These are phyloP conservation scores for Lathyrus sativus DNA, from an alignment of 306 rosid genomes.

Conservation along the genomic window DNA sequence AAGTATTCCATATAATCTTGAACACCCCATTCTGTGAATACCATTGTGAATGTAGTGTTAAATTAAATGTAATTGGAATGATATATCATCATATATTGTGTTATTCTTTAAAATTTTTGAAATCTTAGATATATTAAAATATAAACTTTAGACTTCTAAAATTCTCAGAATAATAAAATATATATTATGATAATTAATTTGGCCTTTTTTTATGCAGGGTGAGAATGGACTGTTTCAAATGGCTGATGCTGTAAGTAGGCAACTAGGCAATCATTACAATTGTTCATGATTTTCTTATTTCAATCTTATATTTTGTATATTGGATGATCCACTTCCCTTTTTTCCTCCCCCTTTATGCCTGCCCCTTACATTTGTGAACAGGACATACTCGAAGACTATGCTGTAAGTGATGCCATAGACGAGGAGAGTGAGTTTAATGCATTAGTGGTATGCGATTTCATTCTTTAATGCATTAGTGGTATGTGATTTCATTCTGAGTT, in stretches of 20 bases:
- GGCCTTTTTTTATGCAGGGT: constrained; percentile 59
- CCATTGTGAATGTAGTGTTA: too few species aligned
- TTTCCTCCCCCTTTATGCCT: neutral
- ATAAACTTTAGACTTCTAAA: too few species aligned
- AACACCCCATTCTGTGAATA: too few species aligned
- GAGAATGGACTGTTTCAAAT: constrained; percentile 64
- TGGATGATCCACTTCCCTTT: neutral
- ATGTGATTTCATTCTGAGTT: neutral
- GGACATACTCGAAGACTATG: constrained; percentile 83
- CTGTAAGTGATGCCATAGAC: constrained; percentile 73
- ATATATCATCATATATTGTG: too few species aligned
- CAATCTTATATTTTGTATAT: neutral
- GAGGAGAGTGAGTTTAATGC: constrained; percentile 96
- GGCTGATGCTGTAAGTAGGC: constrained; percentile 82
- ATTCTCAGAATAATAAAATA: neutral
- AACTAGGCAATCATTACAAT: constrained; percentile 11
- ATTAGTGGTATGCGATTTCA: constrained; percentile 67
- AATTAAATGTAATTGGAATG: too few species aligned
- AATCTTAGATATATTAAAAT: too few species aligned
- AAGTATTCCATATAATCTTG: constrained; percentile 23
- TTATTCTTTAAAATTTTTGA: too few species aligned
- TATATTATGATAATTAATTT: constrained; percentile 17
- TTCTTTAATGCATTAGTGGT: neutral
- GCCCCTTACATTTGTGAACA: constrained; percentile 37
- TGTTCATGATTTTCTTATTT: constrained; percentile 9